Base-by-base conservation (phyloP, 2,329 filamentous ascomycete genomes). In the Beauveria sp. region DNA sequence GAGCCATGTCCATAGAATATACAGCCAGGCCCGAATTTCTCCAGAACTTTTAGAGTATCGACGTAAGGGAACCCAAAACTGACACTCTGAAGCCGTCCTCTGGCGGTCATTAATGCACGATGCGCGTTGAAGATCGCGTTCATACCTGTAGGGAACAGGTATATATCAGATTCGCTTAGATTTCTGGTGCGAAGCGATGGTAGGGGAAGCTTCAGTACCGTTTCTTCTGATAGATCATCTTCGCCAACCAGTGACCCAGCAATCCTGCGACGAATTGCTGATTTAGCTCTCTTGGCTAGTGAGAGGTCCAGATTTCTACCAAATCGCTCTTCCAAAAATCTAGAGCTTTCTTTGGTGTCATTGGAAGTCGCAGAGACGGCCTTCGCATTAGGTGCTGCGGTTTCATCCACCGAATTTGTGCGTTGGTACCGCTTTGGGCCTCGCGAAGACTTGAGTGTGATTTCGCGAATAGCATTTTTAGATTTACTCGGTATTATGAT, bases 61-160 rank as follows among this genome's bases (percentile, higher is more conserved):
- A 97, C 91, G 68, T 99, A 99, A 0, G 95, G 92, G 68, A 99
- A 99, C n/a, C 95, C 95, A 70, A 91, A 97, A 69, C 89, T 93
- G 70, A 99, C 86, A 73, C 91, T 96, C 74, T 90, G 89, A 63
- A 84, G 71, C 8, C 80, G 77, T 3, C 86, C 86, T 43, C 87
- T 84, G 0, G 85, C 81, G 57, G 79, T 77, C 65, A 93, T 77
- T 56, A 97, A 78, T 49, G 84, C 85, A 54, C 88, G 86, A 72
- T 99, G 95, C 0, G 90, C 83, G 67, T 91, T 91, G 77, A 91
- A 99, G 50, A 99, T 97, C 57, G 93, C 87, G 70, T 91, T 97
- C 93, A 99, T 99, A 43, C 95, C 95, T 46, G 84, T 88, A 0
- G 93, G 90, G 61, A 89, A 93, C 0, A 99, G 81, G 69, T 91